Percentiles rank a stretch among this genome's conserved stretches.
phyloP scores from a whole-genome alignment of 1,139 yeast genomes.

The Scheffersomyces cryptocercus region DNA sequence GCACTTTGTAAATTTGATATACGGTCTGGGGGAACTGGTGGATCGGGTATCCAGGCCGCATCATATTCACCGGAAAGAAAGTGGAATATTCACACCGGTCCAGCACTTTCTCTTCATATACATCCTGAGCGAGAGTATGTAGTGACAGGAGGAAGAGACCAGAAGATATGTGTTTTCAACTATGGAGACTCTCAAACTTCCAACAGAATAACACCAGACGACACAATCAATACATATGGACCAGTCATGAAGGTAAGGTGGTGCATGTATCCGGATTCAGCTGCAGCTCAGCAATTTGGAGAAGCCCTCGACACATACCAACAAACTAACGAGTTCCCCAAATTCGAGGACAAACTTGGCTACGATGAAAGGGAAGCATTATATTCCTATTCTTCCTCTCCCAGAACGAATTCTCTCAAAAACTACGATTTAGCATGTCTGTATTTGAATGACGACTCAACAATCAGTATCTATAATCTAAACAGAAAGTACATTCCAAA shows the following conservation, averaged over 20 bases:
- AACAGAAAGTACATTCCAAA: conserved; percentile 75
- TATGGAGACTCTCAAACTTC: conserved; percentile 38
- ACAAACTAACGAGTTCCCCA: conserved; percentile 1
- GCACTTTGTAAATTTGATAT: conserved; percentile 82
- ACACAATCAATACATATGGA: conserved; percentile 73
- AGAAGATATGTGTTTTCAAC: conserved; percentile 79
- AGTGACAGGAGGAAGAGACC: conserved; percentile 92
- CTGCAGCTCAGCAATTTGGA: conserved; percentile 1
- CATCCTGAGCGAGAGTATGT: conserved; percentile 83
- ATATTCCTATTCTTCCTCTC: conserved; percentile 6
- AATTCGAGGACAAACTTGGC: conserved; percentile 14
- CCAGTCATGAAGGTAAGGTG: conserved; percentile 74
- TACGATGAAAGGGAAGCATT: conserved; percentile 31
- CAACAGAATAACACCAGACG: conserved; percentile 59
- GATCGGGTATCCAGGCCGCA: conserved; percentile 18
- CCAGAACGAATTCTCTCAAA: conserved; percentile 21
- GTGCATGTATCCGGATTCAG: conserved; percentile 40
- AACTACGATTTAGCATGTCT: conserved; percentile 75
- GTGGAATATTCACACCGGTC: conserved; percentile 88
- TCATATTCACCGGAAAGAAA: conserved; percentile 55
- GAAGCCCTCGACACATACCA: conserved; percentile 2
- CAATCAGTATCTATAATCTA: conserved; percentile 72
- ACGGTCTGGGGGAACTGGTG: conserved; percentile 33
- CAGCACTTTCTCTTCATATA: conserved; percentile 86
- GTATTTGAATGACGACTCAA: conserved; percentile 74